Evolutionary conservation across 768 basidiomycete species (phyloP).

Genomic region (Goffeauzyma gilvescens): DNA sequence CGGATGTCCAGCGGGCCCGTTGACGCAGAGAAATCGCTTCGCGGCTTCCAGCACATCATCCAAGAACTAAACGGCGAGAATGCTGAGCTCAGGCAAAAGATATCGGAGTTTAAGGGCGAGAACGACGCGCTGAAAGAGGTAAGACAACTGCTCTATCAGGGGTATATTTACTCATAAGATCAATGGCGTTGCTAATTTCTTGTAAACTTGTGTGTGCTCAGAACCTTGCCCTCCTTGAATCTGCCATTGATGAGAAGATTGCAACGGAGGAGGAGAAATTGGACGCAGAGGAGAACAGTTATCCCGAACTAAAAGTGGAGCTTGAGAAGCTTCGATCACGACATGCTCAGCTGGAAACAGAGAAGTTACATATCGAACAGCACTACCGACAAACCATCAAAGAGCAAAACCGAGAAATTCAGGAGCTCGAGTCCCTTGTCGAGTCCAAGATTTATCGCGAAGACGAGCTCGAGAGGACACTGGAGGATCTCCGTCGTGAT

Average conservation of each 20-base stretch:
- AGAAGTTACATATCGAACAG: conserved; percentile 3
- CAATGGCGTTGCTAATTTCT: too few relatives aligned
- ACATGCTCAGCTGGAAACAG: background rate
- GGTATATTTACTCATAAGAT: too few relatives aligned
- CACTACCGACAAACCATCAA: background rate
- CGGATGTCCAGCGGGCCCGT: conserved; percentile 17
- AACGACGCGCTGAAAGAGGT: conserved; percentile 5
- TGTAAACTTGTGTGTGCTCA: background rate
- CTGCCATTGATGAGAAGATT: conserved; percentile 4
- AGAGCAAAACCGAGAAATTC: conserved; percentile 81
- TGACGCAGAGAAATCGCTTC: conserved; percentile 19
- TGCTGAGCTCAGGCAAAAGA: conserved; percentile 42
- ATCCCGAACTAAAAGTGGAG: too few relatives aligned
- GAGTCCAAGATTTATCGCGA: conserved; percentile 59
- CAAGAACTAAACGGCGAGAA: conserved; percentile 76
- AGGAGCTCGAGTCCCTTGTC: conserved; percentile 77
- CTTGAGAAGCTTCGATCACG: too few relatives aligned
- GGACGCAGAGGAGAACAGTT: background rate
- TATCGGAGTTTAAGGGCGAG: conserved; percentile 35
- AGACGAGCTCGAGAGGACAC: conserved; percentile 26
- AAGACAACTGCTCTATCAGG: conserved; percentile 57
- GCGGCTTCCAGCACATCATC: conserved; percentile 46
- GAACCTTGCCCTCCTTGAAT: conserved; percentile 2
- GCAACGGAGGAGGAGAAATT: conserved; percentile 2
- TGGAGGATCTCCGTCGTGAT: conserved; percentile 18